These are phyloP conservation scores for Sporobolomyces pararoseus DNA, from an alignment of 768 basidiomycete genomes.

Conservation along the genomic window DNA sequence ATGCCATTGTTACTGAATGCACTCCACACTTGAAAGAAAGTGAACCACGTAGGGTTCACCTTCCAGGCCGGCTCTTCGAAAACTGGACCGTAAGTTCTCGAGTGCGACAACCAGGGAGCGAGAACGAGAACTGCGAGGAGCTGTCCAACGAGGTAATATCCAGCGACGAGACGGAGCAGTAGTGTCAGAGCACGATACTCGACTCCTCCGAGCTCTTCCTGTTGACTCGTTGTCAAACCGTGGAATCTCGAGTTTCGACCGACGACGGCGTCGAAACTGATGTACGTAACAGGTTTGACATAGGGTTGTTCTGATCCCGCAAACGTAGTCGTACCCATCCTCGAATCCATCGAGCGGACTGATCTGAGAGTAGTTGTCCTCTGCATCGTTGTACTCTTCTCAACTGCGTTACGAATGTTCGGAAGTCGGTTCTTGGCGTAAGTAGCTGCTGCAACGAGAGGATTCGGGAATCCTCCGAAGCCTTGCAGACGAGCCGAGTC, in stretches of 20 bases:
- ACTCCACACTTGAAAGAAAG: conserved; percentile 39
- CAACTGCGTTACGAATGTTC: conserved; percentile 57
- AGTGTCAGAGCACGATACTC: conserved; percentile 63
- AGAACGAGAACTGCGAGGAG: conserved; percentile 18
- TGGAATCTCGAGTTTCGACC: conserved; percentile 50
- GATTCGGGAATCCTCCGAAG: conserved; percentile 51
- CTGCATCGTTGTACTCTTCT: conserved; percentile 71
- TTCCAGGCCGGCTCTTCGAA: conserved; percentile 36
- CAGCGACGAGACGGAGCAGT: conserved; percentile 33
- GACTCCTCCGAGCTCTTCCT: conserved; percentile 88
- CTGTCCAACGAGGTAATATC: conserved; percentile 11
- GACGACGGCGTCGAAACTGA: conserved; percentile 68
- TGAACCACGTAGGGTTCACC: conserved; percentile 53
- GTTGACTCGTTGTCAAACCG: conserved; percentile 68
- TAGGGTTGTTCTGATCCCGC: conserved; percentile 31
- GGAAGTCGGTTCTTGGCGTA: conserved; percentile 65
- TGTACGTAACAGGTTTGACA: conserved; percentile 63
- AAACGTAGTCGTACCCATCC: conserved; percentile 21
- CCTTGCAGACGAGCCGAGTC: conserved; percentile 21
- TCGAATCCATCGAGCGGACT: conserved; percentile 42
- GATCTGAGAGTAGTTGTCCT: conserved; percentile 58
- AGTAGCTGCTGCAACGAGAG: conserved; percentile 51
- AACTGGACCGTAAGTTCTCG: conserved; percentile 34
- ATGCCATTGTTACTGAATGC: conserved; percentile 70
- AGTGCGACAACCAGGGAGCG: conserved; percentile 60